Evolutionary conservation across 1,284 basidiomycete species (phyloP), one percentile per base, ranked within the genome.

Genomic region (Ustilago loliicola): DNA sequence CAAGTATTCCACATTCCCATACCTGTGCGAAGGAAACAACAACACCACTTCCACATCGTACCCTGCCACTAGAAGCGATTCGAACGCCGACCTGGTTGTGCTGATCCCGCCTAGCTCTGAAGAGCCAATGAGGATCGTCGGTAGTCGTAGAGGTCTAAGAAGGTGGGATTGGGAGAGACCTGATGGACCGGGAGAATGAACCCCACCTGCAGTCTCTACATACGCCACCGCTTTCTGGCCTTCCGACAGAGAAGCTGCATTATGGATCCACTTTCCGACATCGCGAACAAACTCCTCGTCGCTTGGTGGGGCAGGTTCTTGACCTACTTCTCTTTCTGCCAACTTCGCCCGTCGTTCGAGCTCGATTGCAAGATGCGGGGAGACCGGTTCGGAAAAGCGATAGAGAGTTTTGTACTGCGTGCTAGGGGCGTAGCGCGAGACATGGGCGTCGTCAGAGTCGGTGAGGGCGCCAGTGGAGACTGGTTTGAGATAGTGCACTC

Each of bases 201-300:
- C 94, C 52, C 96, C 95, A 89, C 96, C 96, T 9, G 95, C 96
- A 6, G 96, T 96, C 88, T 99, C 96, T 52, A 98, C 88, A 83
- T 93, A 98, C 88, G 96, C 90, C 80, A 80, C 81, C 29, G 25
- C 30, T 17, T 15, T 13, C 21, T 27, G 4, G 51, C 27, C 25
- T 54, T 30, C 4, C 19, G 25, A 2, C 5, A 50, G 0, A 2
- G 7, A 47, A 0, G 91, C 91, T 73, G 90, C 90, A 53, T 87
- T 73, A 25, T 89, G 88, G 13, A 93, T 90, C 82, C 92, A 90
- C 34, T 87, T 87, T 1, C 91, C 90, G 6, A 96, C 89, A 15
- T 92, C 89, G 30, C 89, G 89, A 11, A 93, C 89, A 50, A 98
- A 91, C 3, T 91, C 90, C 21, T 90, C 88, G 80, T 97, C 89